Base-by-base conservation (phyloP, 345 rosid genomes). In the Passiflora organensis region DNA sequence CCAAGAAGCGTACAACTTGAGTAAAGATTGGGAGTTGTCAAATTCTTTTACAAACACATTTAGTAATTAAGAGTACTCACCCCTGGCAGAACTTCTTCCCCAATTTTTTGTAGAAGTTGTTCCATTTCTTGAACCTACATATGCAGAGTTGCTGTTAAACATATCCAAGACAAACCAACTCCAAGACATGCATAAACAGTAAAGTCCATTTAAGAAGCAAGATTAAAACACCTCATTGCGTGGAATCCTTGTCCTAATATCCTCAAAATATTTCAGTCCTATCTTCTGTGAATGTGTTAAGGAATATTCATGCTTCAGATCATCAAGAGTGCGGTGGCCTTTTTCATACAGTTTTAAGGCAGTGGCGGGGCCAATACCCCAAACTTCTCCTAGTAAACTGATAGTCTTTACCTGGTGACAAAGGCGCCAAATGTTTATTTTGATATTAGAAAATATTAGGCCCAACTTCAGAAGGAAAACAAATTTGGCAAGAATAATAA, bases 291-390 rank as follows among this genome's bases (percentile, higher is more conserved):
- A 49, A 70, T 82, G 72, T 13, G 96, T 89, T 58, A 93, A 77
- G 43, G 96, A 81, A 51, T 74, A 84, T 50, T 89, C 96, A 9
- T 61, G 72, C 76, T 81, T 74, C 73, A 93, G 80, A 63, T 89
- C 95, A 49, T 84, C 95, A 41, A 89, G 74, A 13, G 83, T 74
- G 34, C 86, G 85, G 42, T 82, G 73, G 41, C 99, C 96, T 78
- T 89, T 89, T 67, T 93, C 99, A 65, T 86, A 86, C 66, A 93
- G 72, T 66, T 93, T 89, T 58, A 81, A 77, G 41, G 96, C 94
- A 59, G 99, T 93, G 53, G 96, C 85, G 32, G 96, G 95, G 65
- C 99, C 99, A 56, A 86, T 75, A 52, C 99, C 99, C 99, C 99
- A 86, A 52, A 93, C 86, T 73, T 93, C 96, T 48, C 95, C 99